These are phyloP conservation scores for Fomitopsis pinicola DNA, from an alignment of 1,284 basidiomycete species.

Conservation along the genomic window DNA sequence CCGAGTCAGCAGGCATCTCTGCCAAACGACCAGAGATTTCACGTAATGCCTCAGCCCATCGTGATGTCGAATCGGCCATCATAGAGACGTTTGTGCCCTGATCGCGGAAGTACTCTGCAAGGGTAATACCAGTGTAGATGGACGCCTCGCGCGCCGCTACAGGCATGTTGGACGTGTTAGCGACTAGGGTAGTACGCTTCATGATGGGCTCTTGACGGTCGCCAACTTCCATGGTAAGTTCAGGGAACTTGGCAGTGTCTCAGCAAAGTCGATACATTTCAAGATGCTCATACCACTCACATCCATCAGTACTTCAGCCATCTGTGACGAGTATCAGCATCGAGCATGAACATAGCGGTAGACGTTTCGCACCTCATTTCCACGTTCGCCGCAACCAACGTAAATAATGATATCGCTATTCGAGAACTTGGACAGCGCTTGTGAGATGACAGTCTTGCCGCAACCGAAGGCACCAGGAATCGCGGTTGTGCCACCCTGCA, in stretches of 20 bases:
- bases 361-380: constrained; percentile 64
- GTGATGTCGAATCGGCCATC: constrained; percentile 99
- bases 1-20: constrained; percentile 99
- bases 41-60: constrained; percentile 99
- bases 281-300: constrained; percentile 35
- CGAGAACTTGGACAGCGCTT: constrained; percentile 98
- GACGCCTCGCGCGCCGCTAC: constrained; percentile 99
- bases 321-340: constrained; percentile 43
- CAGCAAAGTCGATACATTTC: constrained; percentile 5
- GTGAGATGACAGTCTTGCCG: constrained; percentile 95
- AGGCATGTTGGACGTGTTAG: constrained; percentile 99
- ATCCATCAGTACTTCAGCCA: constrained; percentile 98
- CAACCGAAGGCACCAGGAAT: constrained; percentile 99
- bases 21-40: constrained; percentile 99
- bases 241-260: constrained; percentile 72
- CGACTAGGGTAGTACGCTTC: constrained; percentile 99
- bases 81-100: constrained; percentile 97
- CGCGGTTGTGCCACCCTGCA: constrained; percentile 98
- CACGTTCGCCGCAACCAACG: constrained; percentile 94
- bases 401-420: constrained; percentile 99
- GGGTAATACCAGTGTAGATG: constrained; percentile 99
- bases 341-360: not conserved
- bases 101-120: constrained; percentile 99
- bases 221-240: constrained; percentile 87
- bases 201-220: constrained; percentile 99